These are phyloP conservation scores for Pseudocercospora cruenta DNA, from an alignment of 2,329 filamentous ascomycete species.

Conservation along the genomic window DNA sequence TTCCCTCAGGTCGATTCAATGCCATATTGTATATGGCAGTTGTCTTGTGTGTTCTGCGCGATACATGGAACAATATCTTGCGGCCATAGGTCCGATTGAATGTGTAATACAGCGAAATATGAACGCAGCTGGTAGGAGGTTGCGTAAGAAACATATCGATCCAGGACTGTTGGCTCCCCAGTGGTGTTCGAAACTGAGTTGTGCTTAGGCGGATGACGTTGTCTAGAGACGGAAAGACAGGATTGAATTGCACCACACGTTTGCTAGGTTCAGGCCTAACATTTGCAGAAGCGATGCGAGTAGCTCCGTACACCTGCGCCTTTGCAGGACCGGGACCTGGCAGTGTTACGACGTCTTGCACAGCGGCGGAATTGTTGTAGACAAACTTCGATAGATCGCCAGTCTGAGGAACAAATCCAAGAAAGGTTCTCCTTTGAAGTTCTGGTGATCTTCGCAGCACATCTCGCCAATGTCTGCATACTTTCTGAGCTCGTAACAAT, in stretches of 20 bases:
- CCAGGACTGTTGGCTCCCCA: slow-evolving; percentile 18
- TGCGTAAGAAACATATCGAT: slow-evolving; percentile 25
- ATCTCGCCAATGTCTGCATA: slow-evolving; percentile 19
- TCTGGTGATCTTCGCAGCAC: slow-evolving; percentile 15
- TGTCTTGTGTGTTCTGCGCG: neutral
- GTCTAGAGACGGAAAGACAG: slow-evolving; percentile 17
- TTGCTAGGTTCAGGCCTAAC: neutral
- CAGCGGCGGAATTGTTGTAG: neutral
- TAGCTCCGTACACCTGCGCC: neutral
- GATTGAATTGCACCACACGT: slow-evolving; percentile 18
- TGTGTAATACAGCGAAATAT: slow-evolving; percentile 17
- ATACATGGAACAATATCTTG: neutral
- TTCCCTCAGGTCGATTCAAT: neutral
- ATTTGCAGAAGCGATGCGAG: neutral
- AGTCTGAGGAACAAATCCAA: slow-evolving; percentile 17
- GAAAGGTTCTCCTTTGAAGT: slow-evolving; percentile 15
- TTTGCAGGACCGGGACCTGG: neutral
- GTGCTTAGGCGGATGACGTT: slow-evolving; percentile 18
- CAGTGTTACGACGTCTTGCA: neutral
- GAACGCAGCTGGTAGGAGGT: slow-evolving; percentile 17
- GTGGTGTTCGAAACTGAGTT: slow-evolving; percentile 15
- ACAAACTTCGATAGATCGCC: slow-evolving; percentile 14
- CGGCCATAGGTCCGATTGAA: neutral
- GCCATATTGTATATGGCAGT: neutral
- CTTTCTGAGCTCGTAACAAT: slow-evolving; percentile 16